Evolutionary conservation across 2,329 filamentous ascomycete species (phyloP).

Genomic region (Fusarium austroafricanum): DNA sequence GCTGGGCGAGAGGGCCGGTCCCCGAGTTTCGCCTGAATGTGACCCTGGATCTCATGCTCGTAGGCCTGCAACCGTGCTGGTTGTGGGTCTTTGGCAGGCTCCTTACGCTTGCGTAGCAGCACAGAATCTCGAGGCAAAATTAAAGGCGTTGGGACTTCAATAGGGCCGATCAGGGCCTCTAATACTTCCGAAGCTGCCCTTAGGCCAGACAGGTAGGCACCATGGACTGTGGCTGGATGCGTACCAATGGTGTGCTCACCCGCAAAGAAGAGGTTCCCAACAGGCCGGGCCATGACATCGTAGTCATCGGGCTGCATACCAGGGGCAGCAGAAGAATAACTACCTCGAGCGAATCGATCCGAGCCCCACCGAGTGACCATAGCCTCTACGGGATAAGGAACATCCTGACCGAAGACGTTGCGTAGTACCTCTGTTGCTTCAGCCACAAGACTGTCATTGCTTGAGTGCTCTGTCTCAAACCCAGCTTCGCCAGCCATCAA

Average conservation of each 20-base stretch:
- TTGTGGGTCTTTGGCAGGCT: constrained; percentile 59
- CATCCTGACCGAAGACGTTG: constrained; percentile 76
- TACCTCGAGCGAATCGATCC: constrained; percentile 91
- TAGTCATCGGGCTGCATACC: constrained; percentile 88
- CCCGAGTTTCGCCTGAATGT: constrained; percentile 72
- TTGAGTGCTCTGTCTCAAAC: constrained; percentile 82
- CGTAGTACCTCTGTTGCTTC: constrained; percentile 85
- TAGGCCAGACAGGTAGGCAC: constrained; percentile 92
- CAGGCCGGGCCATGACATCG: constrained; percentile 84
- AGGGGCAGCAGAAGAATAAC: constrained; percentile 93
- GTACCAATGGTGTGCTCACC: constrained; percentile 97
- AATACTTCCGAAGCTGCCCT: constrained; percentile 89
- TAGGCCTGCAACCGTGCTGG: constrained; percentile 67
- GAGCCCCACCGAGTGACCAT: constrained; percentile 93
- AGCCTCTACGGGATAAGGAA: constrained; percentile 84
- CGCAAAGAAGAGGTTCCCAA: constrained; percentile 93
- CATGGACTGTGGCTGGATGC: constrained; percentile 96
- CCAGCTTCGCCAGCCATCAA: constrained; percentile 97
- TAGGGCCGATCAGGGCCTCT: constrained; percentile 82
- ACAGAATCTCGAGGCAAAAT: constrained; percentile 72
- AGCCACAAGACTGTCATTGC: constrained; percentile 78
- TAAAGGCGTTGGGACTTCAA: constrained; percentile 80
- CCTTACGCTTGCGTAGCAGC: constrained; percentile 67
- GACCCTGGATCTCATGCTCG: constrained; percentile 64
- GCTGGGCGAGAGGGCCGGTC: constrained; percentile 77